Evolutionary conservation across 2,329 filamentous ascomycete species (phyloP), one percentile per base, ranked within the genome.

Genomic region (Scytalidium lignicola): DNA sequence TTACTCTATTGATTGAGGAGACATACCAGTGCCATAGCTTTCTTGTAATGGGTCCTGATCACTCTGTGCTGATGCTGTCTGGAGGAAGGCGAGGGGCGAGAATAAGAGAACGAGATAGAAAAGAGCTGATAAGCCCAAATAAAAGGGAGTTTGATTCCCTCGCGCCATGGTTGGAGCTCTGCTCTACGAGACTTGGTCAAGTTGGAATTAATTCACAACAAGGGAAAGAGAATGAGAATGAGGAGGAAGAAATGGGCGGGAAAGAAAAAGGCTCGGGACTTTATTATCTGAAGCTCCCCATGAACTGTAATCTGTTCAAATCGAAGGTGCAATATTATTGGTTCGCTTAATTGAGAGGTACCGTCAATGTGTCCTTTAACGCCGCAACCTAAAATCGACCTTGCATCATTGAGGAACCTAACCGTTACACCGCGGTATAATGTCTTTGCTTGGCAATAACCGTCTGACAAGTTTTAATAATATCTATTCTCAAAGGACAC

Each of bases 71-170:
- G 85, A 80, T 60, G 78, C 85, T 57, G 78, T 78, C 72, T 86
- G 83, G 60, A 95, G 82, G 67, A 97, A 86, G 58, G 90, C 86
- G 66, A 96, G 78, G 60, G 91, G 90, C 57, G 87, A 83, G 64
- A 99, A 88, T 59, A 97, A 82, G 57, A 96, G 82, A 67, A 90
- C 82, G 64, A 96, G 86, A 78, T 96, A 96, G 75, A 91, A 85
- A 72, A 96, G 76, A 68, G 93, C 74, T 81, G 90, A 90, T 79
- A 96, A 77, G 84, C 85, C 76, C 76, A 91, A 69, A 79, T 83
- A 79, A 80, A 86, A 76, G 73, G 81, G 77, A 75, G 80, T 77
- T 76, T 79, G 73, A 67, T 82, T 84, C 67, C 75, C 71, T 65
- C 76, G 72, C 64, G 78, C 73, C 79, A 83, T 83, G 62, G 23